Conservation (phyloP, 164 flowering plant species). For the Macadamia integrifolia region DNA sequence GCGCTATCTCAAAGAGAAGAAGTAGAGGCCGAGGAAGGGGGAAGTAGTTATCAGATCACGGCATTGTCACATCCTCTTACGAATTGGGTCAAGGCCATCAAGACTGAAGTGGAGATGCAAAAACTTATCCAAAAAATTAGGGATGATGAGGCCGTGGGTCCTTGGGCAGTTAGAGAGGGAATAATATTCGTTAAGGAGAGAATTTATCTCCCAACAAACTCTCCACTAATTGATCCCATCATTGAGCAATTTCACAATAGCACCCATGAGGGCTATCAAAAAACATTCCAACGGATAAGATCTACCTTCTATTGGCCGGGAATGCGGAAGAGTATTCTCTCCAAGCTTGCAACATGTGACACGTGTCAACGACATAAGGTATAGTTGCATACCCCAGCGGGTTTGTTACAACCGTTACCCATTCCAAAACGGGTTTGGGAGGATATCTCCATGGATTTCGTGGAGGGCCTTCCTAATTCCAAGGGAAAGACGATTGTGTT, state of each 20-base stretch:
- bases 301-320: too few species aligned
- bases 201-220: background rate
- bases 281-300: too few species aligned
- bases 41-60: background rate
- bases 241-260: too few species aligned
- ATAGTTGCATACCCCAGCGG: background rate
- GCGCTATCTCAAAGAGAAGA: constrained; percentile 3
- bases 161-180: background rate
- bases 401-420: background rate
- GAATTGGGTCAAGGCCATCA: background rate
- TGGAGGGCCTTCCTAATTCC: background rate
- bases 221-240: background rate
- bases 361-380: background rate
- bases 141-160: background rate
- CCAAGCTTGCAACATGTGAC: background rate
- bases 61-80: background rate
- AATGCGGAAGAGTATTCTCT: background rate
- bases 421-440: background rate
- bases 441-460: background rate
- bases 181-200: background rate
- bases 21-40: background rate
- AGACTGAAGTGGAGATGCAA: background rate
- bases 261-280: too few species aligned
- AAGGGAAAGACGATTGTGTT: background rate
- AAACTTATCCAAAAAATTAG: too few species aligned